Evolutionary conservation across 2,329 filamentous ascomycete genomes (phyloP).

Genomic region (Verticillium albo-atrum): DNA sequence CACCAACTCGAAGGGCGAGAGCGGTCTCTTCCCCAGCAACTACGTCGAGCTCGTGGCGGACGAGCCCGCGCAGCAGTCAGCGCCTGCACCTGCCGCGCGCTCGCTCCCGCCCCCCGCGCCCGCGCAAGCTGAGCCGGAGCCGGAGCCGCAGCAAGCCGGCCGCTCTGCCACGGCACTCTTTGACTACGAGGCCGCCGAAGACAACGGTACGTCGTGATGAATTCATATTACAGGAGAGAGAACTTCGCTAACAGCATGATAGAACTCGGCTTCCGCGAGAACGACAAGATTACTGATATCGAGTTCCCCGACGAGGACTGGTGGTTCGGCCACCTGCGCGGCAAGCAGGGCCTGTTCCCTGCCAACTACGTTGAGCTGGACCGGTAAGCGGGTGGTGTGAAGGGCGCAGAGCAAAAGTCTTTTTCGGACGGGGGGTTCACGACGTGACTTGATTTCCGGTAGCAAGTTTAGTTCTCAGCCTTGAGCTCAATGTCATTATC

Average conservation of each 20-base stretch:
- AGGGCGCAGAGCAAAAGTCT: conserved; percentile 7
- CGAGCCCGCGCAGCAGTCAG: conserved; percentile 34
- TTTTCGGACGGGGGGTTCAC: not conserved
- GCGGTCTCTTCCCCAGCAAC: conserved; percentile 91
- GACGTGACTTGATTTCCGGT: not conserved
- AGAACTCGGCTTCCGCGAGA: conserved; percentile 82
- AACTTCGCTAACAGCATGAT: conserved; percentile 3
- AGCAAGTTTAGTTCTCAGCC: not conserved
- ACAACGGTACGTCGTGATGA: conserved; percentile 61
- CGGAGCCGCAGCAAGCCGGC: conserved; percentile 37
- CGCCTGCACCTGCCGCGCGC: conserved; percentile 28
- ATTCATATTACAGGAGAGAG: not conserved
- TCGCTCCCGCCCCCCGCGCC: conserved; percentile 29
- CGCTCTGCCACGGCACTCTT: conserved; percentile 81
- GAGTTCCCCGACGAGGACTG: conserved; percentile 98
- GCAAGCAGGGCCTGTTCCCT: conserved; percentile 78
- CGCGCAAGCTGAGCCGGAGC: conserved; percentile 26
- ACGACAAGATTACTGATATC: conserved; percentile 73
- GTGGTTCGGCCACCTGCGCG: conserved; percentile 89
- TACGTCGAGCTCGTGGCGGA: conserved; percentile 84
- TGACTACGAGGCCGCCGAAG: conserved; percentile 95
- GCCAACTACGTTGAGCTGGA: conserved; percentile 65
- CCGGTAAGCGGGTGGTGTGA: conserved; percentile 15
- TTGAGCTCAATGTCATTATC: not conserved
- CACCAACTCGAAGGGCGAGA: conserved; percentile 77